Evolutionary conservation across 352 stramenopile species (phyloP), one percentile per base, ranked within the genome.

Genomic region (Elongisporangium senticosum): DNA sequence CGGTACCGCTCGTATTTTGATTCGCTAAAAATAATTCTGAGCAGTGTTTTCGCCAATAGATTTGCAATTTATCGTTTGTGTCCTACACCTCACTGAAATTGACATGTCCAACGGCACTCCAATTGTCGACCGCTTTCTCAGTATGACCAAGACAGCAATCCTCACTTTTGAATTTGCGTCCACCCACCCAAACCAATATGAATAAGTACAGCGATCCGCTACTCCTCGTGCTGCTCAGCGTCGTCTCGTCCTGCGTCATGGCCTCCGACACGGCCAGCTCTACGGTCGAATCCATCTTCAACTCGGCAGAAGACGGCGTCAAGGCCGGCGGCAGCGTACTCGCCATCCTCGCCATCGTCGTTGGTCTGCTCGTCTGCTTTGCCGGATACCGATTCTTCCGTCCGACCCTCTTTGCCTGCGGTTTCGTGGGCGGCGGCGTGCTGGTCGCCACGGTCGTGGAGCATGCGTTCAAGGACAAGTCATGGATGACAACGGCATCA

Each of bases 351-450:
- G 67, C 66, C 8, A 80, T 80, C 22, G 69, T 59, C 15, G 58
- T 65, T 2, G 80, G 80, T 23, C 50, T 58, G 1, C 22, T 89
- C 49, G 61, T 87, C 56, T 68, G 75, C 47, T 39, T 79, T 3
- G 65, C 74, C 26, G 83, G 83, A 53, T 91, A 91, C 65, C 73
- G 76, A 14, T 59, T 89, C 50, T 84, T 91, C 60, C 75, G 79
- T 7, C 57, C 52, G 23, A 66, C 79, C 17, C 70, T 90, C 37
- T 88, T 90, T 49, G 57, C 72, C 19, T 61, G 70, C 11, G 78
- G 76, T n/a, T 88, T 88, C 58, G 59, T 75, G 15, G 62, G 72
- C 20, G 68, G 65, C 3, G 65, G 58, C 19, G 58, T 71, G 11
- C 65, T 73, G 68, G 50, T 84, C 23, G 74, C 75, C 3, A 66